phyloP scores from a whole-genome alignment of 495 filamentous ascomycete genomes.

The Tuber borchii region DNA sequence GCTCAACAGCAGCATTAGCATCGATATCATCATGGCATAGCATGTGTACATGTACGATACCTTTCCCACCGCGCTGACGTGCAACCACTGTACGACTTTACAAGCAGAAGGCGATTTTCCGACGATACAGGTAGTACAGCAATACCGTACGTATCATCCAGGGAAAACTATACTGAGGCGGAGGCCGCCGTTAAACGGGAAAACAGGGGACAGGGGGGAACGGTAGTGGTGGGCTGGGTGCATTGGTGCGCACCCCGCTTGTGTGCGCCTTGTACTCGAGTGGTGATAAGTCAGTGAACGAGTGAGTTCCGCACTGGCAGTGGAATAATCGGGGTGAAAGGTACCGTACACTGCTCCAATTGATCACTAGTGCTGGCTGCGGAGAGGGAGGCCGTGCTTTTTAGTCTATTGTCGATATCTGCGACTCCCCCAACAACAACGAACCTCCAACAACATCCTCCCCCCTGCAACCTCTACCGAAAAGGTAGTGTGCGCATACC shows the following conservation, averaged over 20 bases:
- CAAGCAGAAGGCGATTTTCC: not conserved
- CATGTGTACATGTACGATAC: not conserved
- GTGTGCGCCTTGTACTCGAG: not conserved
- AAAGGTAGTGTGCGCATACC: not conserved
- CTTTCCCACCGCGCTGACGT: not conserved
- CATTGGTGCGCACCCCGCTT: not conserved
- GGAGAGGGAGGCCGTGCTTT: not conserved
- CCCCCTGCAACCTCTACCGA: not conserved
- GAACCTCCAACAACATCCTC: not conserved
- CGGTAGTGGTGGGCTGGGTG: not conserved
- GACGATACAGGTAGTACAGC: not conserved
- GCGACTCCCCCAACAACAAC: not conserved
- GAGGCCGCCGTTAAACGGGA: not conserved
- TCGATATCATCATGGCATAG: not conserved
- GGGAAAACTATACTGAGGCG: not conserved
- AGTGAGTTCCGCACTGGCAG: not conserved
- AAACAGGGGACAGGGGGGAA: not conserved
- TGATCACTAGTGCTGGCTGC: not conserved
- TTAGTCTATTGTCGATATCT: not conserved
- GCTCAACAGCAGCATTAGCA: not conserved
- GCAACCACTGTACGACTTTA: not conserved
- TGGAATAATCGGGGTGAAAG: not conserved
- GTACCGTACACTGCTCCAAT: not conserved
- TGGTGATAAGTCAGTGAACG: not conserved
- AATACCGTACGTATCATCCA: not conserved